Evolutionary conservation across 768 basidiomycete species (phyloP).

Genomic region (Termitomyces sp.): DNA sequence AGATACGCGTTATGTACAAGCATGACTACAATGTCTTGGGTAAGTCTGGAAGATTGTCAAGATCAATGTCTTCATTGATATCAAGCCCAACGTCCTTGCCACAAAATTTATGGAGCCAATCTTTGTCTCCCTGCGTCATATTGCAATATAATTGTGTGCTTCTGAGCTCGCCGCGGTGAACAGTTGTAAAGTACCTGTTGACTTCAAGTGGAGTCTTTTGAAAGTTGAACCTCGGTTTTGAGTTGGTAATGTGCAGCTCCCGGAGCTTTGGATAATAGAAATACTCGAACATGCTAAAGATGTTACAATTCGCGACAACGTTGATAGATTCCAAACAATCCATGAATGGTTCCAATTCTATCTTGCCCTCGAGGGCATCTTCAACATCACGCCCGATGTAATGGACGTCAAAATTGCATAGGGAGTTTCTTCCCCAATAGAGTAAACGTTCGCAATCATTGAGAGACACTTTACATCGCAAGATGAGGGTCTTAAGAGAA

Average conservation of each 20-base stretch:
- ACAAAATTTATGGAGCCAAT: neutral
- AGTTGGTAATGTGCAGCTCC: neutral
- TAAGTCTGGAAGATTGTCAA: too few species aligned
- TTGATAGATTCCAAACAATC: neutral
- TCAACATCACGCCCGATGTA: neutral
- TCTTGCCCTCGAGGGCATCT: neutral
- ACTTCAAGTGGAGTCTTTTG: neutral
- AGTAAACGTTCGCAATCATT: neutral
- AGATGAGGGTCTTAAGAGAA: neutral
- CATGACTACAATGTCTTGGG: too few species aligned
- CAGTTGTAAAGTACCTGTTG: neutral
- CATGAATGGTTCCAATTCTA: neutral
- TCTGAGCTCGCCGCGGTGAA: neutral
- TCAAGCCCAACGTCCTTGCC: too few species aligned
- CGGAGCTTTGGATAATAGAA: neutral
- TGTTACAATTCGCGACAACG: neutral
- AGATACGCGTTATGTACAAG: too few species aligned
- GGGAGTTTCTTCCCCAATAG: neutral
- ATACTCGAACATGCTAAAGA: neutral
- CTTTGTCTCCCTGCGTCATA: neutral
- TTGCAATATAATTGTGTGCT: neutral
- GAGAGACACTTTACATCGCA: neutral
- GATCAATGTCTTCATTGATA: too few species aligned
- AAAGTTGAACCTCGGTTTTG: neutral
- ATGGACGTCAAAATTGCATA: neutral